Conservation (phyloP, 1,284 basidiomycete genomes). For the Ganoderma leucocontextum region DNA sequence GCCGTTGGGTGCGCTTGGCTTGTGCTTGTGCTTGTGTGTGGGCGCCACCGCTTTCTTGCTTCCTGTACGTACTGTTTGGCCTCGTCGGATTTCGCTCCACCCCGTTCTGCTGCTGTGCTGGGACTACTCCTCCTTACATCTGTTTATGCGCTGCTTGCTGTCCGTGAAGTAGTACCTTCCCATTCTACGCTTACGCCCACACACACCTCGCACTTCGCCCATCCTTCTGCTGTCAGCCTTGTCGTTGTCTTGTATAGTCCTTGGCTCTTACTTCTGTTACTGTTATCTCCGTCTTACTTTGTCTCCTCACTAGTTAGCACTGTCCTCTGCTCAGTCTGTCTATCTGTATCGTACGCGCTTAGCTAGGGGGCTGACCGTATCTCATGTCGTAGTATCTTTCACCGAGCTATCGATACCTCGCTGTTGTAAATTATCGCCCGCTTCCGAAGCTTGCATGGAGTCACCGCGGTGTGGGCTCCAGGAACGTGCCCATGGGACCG, state of each 20-base stretch:
- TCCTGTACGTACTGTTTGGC: not conserved
- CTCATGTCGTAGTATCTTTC: slow-evolving; percentile 14
- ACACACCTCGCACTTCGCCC: not conserved
- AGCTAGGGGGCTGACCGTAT: slow-evolving; percentile 12
- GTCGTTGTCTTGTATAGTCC: slow-evolving; percentile 7
- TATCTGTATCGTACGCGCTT: slow-evolving; percentile 11
- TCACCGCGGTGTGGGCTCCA: not conserved
- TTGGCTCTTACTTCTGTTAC: not conserved
- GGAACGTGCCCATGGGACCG: not conserved
- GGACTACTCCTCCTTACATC: slow-evolving; percentile 2
- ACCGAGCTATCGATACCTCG: slow-evolving; percentile 15
- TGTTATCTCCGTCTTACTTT: not conserved
- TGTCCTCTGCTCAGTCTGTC: slow-evolving; percentile 2
- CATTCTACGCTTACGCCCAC: not conserved
- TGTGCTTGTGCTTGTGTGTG: not conserved
- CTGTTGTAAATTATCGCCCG: slow-evolving; percentile 17
- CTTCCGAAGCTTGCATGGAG: not conserved
- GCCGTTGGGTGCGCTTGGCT: not conserved
- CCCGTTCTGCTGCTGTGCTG: slow-evolving; percentile 1
- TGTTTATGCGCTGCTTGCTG: slow-evolving; percentile 3
- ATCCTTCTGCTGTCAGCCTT: too few species aligned
- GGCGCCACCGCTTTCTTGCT: not conserved
- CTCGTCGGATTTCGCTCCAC: not conserved
- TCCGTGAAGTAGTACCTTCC: slow-evolving; percentile 3
- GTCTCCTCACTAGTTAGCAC: not conserved